phyloP scores from a whole-genome alignment of 768 basidiomycete genomes.

The Suillus lakei region DNA sequence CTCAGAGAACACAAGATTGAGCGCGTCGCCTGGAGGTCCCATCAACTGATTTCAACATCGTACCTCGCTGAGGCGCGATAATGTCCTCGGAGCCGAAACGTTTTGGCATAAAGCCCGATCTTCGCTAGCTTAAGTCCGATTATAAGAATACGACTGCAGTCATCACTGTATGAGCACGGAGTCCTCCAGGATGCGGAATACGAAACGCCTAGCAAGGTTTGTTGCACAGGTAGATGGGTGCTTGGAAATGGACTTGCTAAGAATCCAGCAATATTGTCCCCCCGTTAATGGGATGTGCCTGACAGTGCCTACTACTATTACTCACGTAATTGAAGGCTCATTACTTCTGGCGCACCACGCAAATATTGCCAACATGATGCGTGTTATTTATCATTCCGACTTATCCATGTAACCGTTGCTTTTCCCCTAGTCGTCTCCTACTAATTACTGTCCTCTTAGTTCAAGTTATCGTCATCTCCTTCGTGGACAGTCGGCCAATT shows the following conservation, averaged over 20 bases:
- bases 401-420: not conserved
- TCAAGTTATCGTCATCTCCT: constrained; percentile 12
- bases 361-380: constrained; percentile 1
- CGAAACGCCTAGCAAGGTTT: no score
- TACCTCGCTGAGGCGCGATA: constrained; percentile 29
- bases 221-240: no score
- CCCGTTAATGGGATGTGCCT: not conserved
- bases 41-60: constrained; percentile 12
- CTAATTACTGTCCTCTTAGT: constrained; percentile 21
- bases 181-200: not conserved
- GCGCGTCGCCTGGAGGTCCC: no score
- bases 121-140: constrained; percentile 28
- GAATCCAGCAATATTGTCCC: no score
- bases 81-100: constrained; percentile 34
- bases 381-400: not conserved
- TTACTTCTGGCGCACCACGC: not conserved
- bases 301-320: not conserved
- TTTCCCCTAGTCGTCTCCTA: not conserved
- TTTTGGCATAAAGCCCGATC: no score
- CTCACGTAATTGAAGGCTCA: not conserved
- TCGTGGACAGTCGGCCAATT: not conserved
- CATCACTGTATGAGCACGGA: not conserved
- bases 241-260: no score
- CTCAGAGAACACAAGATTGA: constrained; percentile 19
- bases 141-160: constrained; percentile 5